Base-by-base conservation (phyloP, 1,139 yeast genomes). In the Blastobotrys ciferrii region DNA sequence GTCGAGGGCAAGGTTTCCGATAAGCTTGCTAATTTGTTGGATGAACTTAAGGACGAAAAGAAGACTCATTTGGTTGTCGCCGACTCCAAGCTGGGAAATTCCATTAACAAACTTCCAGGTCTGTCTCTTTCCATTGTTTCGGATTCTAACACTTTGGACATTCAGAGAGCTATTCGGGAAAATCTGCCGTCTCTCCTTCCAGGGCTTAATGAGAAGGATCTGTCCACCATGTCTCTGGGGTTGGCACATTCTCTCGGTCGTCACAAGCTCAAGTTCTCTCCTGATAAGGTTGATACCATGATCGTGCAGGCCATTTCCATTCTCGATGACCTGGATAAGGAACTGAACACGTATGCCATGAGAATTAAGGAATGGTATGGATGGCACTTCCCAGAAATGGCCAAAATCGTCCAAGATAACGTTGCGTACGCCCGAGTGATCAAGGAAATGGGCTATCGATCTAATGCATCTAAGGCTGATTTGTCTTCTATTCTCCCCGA, bases 341-440 rank as follows among this genome's bases (percentile, higher is more conserved):
- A 92, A 67, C 82, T 92, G 69, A 92, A 92, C 75, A 92, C 98
- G 51, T 92, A 87, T 71, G 92, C 98, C 56, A 92, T 92, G 98
- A 84, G 98, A 77, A 91, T 87, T 66, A 92, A 92, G 78, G 98
- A 92, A 75, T 92, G 98, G 98, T 92, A 92, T 73, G 98, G 98
- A 60, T 92, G 98, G 98, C 98, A 92, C 72, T 92, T 92, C 82
- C 98, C 98, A 51, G 98, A 92, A 75, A 82, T 92, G 76, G 96
- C 97, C 65, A 92, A 92, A 78, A 88, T 92, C 68, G 89, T 91
- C 60, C 82, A 87, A 61, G 98, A 92, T 72, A 91, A 96, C 59
- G 94, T 87, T 65, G 95, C 96, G 48, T 91, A 82, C 69, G 70
- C 73, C 39, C 54, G 58, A 25, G 87, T 89, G 61, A 87, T 92